Evolutionary conservation across 179 eudicot species (phyloP), one percentile per base, ranked within the genome.

Genomic region (Kewa caespitosa): DNA sequence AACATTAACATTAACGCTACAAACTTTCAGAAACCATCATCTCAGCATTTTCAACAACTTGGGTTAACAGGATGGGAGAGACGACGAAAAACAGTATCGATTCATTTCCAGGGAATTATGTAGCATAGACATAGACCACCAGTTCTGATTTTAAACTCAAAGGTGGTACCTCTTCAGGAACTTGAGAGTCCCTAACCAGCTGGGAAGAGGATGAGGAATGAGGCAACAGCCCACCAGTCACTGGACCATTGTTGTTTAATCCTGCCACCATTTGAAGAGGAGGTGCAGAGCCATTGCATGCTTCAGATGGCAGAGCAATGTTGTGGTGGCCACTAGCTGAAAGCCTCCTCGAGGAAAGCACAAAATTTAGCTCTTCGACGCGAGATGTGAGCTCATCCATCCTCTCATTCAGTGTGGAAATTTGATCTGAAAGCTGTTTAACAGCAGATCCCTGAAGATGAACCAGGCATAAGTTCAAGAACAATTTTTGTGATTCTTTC

Each of bases 301-400:
- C 80, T 80, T 89, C 97, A 69, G 89, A 79, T 59, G 87, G 92
- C 80, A 85, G 38, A 36, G 84, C 89, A 79, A 91, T 74, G 85
- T 89, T 92, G 67, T 88, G 97, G 70, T 86, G 98, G 85, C 96
- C n/a, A n/a, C n/a, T 89, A 59, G 83, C 75, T 60, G 88, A 90
- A 60, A 77, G 75, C 78, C 75, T 81, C 46, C 69, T 83, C 43
- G 14, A 33, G 25, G 87, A 75, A 61, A 90, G 34, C 82, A 85
- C 90, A 32, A 92, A 84, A 81, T 80, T 94, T 65, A 94, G 82
- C 74, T 92, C 94, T 80, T 94, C 96, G n/a, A 94, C 85, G 42
- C 89, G 85, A 52, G 98, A 90, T 64, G 92, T 90, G 70, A 94
- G 90, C 76, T 92, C 96, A 50, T 94, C 94, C 90, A 92, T 92